Evolutionary conservation across 2,329 filamentous ascomycete genomes (phyloP).

Genomic region (Pleoardoris graminearum): DNA sequence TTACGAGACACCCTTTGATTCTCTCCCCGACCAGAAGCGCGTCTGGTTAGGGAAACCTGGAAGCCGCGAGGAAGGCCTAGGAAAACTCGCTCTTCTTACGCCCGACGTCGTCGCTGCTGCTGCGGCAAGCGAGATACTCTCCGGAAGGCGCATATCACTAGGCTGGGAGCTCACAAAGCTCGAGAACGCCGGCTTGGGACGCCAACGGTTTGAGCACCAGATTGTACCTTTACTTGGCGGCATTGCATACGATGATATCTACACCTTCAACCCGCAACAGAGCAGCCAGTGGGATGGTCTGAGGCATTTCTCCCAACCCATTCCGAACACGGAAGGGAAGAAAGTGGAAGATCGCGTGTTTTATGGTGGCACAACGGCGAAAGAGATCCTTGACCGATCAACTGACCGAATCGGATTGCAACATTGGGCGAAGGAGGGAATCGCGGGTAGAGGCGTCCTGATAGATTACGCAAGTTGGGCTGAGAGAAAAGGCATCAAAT

Average conservation of each 20-base stretch:
- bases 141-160: slow-evolving; percentile 54
- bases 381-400: slow-evolving; percentile 22
- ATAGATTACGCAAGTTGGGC: slow-evolving; percentile 25
- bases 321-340: slow-evolving; percentile 10
- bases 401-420: slow-evolving; percentile 18
- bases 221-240: slow-evolving; percentile 53
- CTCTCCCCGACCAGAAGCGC: slow-evolving; percentile 53
- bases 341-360: slow-evolving; percentile 17
- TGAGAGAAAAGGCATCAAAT: slow-evolving; percentile 18
- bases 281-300: slow-evolving; percentile 30
- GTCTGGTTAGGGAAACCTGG: slow-evolving; percentile 54
- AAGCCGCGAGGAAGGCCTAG: slow-evolving; percentile 56
- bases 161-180: slow-evolving; percentile 60
- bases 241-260: slow-evolving; percentile 45
- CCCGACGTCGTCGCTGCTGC: slow-evolving; percentile 54
- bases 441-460: slow-evolving; percentile 24
- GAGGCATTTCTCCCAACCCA: slow-evolving; percentile 22
- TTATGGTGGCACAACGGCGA: slow-evolving; percentile 23
- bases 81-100: slow-evolving; percentile 57
- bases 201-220: slow-evolving; percentile 53
- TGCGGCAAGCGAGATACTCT: slow-evolving; percentile 53
- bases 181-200: slow-evolving; percentile 56
- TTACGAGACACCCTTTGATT: slow-evolving; percentile 44
- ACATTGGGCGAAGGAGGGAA: slow-evolving; percentile 23
- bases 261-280: slow-evolving; percentile 27